phyloP scores from a whole-genome alignment of 306 rosid species.

The Acacia melanoxylon region DNA sequence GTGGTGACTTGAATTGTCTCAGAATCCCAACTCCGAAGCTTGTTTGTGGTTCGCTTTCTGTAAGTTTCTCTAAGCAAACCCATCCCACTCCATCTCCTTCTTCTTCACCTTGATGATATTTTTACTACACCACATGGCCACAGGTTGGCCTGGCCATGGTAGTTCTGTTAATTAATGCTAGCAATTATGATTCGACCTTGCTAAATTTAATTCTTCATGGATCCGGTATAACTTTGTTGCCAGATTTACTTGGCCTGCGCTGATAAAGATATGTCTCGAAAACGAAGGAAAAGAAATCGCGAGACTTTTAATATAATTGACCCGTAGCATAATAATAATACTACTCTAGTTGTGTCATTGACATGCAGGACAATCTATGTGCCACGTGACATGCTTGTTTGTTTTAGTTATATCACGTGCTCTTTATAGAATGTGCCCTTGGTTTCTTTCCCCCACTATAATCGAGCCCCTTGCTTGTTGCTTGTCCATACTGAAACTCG shows the following conservation, averaged over 20 bases:
- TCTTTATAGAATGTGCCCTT: constrained; percentile 23
- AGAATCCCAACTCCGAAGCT: constrained; percentile 78
- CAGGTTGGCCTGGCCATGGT: constrained; percentile 46
- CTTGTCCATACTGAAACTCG: constrained; percentile 10
- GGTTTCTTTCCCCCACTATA: constrained; percentile 21
- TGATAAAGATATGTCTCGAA: constrained; percentile 21
- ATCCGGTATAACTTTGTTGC: constrained; percentile 25
- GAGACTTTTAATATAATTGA: constrained; percentile 20
- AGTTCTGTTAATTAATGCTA: constrained; percentile 41
- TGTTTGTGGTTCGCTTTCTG: constrained; percentile 57
- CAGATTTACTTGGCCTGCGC: constrained; percentile 16
- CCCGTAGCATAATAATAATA: not conserved
- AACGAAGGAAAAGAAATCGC: constrained; percentile 9
- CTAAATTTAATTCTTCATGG: constrained; percentile 44
- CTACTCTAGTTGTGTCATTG: not conserved
- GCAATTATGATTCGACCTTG: constrained; percentile 43
- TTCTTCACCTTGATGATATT: constrained; percentile 48
- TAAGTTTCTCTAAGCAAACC: constrained; percentile 29
- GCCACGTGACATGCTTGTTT: constrained; percentile 51
- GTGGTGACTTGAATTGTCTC: constrained; percentile 74
- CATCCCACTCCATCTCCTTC: not conserved
- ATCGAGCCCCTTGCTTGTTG: constrained; percentile 21
- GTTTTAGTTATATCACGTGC: constrained; percentile 42
- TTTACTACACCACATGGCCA: constrained; percentile 24
- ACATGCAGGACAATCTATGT: constrained; percentile 30